Base-by-base conservation (phyloP, 1,284 basidiomycete genomes). In the Fomitopsis schrenkii region DNA sequence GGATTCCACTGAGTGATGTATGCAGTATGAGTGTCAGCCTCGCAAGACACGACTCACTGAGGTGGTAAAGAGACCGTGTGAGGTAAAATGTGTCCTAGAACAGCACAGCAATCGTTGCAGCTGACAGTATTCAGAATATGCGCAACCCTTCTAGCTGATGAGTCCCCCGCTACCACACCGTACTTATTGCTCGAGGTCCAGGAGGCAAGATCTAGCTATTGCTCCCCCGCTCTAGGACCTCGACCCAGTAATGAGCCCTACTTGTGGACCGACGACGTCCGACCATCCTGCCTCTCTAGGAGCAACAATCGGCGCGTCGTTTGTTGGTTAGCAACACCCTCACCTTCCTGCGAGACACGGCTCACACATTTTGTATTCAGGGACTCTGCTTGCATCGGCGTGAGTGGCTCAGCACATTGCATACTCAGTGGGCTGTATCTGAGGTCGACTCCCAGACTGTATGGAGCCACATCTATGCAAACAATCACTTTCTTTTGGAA, bases 401-500 rank as follows among this genome's bases (percentile, higher is more conserved):
- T 53, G 52, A 36, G 52, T 22, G 5, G n/a, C 8, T 10, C 15
- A 15, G 6, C 22, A 26, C 26, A n/a, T 19, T 10, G 35, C 10
- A 36, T 12, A 5, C 33, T 6, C 52, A 5, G 15, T 30, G 15
- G 26, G 22, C n/a, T 5, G 14, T 17, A 53, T 22, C 9, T 5
- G 33, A 17, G 19, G 30, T 53, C 5, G 35, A 17, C 33, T 5
- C 2, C 42, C 28, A 63, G 62, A n/a, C 30, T 63, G 14, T 63
- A 59, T 33, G 62, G 62, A 2, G 33, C 61, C 7, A 59, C 59
- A 4, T 46, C 35, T 28, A 56, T 60, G 5, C 62, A 63, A 45
- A 60, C 57, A 12, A 55, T 61, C 45, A 57, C 53, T 15, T 63
- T 59, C 52, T 59, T 54, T 36, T 17, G 50, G 48, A 40, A 41